Base-by-base conservation (phyloP, 2,329 filamentous ascomycete genomes). In the Daldinia eschscholtzii region DNA sequence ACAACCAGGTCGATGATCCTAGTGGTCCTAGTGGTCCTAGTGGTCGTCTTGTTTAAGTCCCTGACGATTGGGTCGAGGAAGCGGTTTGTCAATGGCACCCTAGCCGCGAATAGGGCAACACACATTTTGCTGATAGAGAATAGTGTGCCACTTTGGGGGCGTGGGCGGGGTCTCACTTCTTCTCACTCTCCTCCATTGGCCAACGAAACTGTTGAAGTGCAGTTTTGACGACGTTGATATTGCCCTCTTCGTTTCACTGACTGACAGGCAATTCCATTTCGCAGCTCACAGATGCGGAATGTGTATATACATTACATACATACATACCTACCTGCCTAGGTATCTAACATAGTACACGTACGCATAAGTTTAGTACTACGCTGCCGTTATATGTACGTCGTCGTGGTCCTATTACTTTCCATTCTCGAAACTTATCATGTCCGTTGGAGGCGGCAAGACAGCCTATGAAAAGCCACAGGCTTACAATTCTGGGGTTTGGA, bases 41-140 rank as follows among this genome's bases (percentile, higher is more conserved):
- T 62, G 61, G 64, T 39, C 33, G 15, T 48, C 18, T 57, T 30
- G 18, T 41, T 50, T 37, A 48, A 71, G 69, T 64, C 63, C 69
- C 66, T 71, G 66, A 53, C 69, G 66, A 71, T 71, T 71, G 69
- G 69, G 69, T 65, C 58, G 35, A 64, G 28, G 58, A 61, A 68
- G 61, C 64, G 62, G 64, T 41, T 65, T 56, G 48, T 35, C 52
- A 53, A 64, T 69, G 65, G 42, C 59, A 71, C 65, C 62, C 63
- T 42, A 68, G 52, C 39, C 41, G 41, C 60, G 57, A 48, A 71
- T 64, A 66, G 65, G 68, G 65, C 61, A 70, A 64, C 63, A 56
- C 50, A 68, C 30, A 58, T 62, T 26, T 57, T 62, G 52, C 63
- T 69, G 61, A 69, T 71, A 69, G 57, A 61, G 48, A 59, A 64